Conservation (phyloP, 768 basidiomycete genomes). For the Pleurotus tuoliensis region DNA sequence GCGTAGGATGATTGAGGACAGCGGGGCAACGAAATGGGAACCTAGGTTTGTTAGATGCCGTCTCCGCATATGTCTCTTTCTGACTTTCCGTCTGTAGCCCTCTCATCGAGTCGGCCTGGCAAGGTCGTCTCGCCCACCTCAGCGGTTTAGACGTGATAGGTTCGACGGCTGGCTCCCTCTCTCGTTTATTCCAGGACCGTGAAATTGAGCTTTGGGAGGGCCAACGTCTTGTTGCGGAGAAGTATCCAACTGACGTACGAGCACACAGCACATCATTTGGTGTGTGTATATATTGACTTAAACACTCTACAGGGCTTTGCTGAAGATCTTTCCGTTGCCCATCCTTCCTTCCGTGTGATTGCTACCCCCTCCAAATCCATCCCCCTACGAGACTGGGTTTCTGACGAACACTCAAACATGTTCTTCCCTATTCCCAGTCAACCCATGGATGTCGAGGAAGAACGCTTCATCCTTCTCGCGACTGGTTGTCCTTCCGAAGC, state of each 20-base stretch:
- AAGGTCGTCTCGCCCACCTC: slow-evolving; percentile 54
- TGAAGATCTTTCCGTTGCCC: slow-evolving; percentile 44
- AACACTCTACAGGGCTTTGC: slow-evolving; percentile 17
- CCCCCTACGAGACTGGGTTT: slow-evolving; percentile 66
- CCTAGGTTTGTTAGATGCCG: slow-evolving; percentile 41
- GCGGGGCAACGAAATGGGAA: slow-evolving; percentile 56
- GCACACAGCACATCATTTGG: no score
- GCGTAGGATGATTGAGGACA: slow-evolving; percentile 53
- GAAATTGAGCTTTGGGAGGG: slow-evolving; percentile 65
- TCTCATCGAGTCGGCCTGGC: slow-evolving; percentile 56
- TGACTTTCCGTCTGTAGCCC: slow-evolving; percentile 27
- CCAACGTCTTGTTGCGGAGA: slow-evolving; percentile 52
- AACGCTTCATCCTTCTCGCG: slow-evolving; percentile 40
- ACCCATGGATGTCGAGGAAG: slow-evolving; percentile 55
- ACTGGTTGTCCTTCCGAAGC: slow-evolving; percentile 42
- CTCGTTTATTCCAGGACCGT: slow-evolving; percentile 55
- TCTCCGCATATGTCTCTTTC: background rate
- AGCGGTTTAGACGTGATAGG: slow-evolving; percentile 64
- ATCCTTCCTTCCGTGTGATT: slow-evolving; percentile 59
- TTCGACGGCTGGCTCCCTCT: slow-evolving; percentile 58
- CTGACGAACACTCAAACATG: slow-evolving; percentile 67
- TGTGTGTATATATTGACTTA: background rate
- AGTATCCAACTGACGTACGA: slow-evolving; percentile 40
- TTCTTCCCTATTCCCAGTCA: slow-evolving; percentile 60
- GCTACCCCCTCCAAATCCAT: slow-evolving; percentile 60